phyloP scores from a whole-genome alignment of 2,329 filamentous ascomycete species.

The Xylaria sp. region DNA sequence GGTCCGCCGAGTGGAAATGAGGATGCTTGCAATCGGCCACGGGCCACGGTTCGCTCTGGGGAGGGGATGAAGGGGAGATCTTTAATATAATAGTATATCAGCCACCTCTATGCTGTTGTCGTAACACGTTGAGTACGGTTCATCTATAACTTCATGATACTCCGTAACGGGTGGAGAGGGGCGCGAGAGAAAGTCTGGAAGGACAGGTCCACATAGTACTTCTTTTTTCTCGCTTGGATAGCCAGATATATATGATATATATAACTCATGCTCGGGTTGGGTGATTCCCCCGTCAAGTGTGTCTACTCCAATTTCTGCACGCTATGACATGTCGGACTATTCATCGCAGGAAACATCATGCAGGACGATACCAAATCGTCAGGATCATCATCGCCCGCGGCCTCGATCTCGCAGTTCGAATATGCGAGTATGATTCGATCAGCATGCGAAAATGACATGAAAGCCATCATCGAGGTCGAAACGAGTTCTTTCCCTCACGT shows the following conservation, averaged over 20 bases:
- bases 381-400: conserved; percentile 2
- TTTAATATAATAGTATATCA: conserved; percentile 1
- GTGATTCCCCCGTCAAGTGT: conserved; percentile 2
- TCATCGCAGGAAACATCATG: conserved; percentile 19
- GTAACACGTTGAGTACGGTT: conserved; percentile 15
- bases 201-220: background rate
- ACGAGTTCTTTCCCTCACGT: conserved; percentile 33
- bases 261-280: conserved; percentile 15
- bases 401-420: background rate
- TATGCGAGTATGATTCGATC: conserved; percentile 26
- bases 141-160: conserved; percentile 19
- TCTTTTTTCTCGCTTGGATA: conserved; percentile 25
- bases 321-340: conserved; percentile 28
- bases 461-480: conserved; percentile 36
- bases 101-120: conserved; percentile 10
- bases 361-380: conserved; percentile 22
- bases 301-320: conserved; percentile 34
- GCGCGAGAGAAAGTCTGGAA: background rate
- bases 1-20: background rate
- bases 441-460: conserved; percentile 27
- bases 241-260: conserved; percentile 23
- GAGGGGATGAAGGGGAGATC: background rate
- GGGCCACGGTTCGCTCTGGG: background rate
- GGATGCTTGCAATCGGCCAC: conserved; percentile 1
- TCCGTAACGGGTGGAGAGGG: conserved; percentile 10